Evolutionary conservation across 345 rosid species (phyloP).

Genomic region (Barbarea vulgaris): DNA sequence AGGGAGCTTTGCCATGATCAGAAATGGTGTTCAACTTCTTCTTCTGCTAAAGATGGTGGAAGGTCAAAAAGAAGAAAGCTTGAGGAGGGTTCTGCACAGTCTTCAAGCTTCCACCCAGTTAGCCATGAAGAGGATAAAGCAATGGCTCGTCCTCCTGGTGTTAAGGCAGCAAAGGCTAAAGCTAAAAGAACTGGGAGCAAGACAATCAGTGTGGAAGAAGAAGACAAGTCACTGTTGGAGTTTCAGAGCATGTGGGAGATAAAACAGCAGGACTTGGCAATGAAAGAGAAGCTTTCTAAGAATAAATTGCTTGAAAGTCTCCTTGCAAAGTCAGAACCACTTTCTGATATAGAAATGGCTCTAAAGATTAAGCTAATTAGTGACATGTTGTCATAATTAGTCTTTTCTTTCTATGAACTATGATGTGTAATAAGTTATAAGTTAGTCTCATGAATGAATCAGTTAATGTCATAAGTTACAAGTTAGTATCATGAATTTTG

Average conservation of each 20-base stretch:
- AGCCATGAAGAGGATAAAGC: neutral
- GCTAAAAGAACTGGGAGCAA: neutral
- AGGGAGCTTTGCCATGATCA: too few species aligned
- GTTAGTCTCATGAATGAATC: too few species aligned
- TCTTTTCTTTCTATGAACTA: too few species aligned
- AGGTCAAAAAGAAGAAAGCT: too few species aligned
- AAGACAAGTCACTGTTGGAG: neutral
- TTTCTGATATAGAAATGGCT: neutral
- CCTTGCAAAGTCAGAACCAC: neutral
- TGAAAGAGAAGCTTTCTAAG: neutral
- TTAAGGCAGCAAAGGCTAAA: neutral
- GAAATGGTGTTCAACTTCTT: too few species aligned
- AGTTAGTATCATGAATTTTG: too few species aligned
- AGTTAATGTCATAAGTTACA: too few species aligned
- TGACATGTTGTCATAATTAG: neutral
- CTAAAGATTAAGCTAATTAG: neutral
- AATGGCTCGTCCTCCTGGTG: neutral
- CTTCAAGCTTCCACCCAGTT: neutral
- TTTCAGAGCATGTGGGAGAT: neutral
- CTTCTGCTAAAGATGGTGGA: too few species aligned
- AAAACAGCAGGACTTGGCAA: too few species aligned
- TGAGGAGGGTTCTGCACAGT: neutral
- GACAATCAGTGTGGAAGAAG: neutral
- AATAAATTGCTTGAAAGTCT: too few species aligned
- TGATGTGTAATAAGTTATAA: too few species aligned